phyloP scores from a whole-genome alignment of 805 yeast species.

The Torulaspora indica region DNA sequence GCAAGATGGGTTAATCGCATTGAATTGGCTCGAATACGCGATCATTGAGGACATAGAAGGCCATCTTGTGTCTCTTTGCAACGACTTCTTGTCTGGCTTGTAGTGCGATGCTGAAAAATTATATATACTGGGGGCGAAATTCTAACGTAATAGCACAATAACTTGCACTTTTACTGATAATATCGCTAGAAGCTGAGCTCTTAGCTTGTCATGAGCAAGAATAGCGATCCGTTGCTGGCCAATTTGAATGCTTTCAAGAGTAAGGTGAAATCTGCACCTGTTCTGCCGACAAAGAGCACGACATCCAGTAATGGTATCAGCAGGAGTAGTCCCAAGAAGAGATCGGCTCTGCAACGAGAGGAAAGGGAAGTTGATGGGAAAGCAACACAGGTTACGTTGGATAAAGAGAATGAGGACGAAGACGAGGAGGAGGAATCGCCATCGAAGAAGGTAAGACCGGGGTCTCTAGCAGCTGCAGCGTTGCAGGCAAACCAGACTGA shows the following conservation, averaged over 20 bases:
- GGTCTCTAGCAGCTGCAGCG: conserved; percentile 33
- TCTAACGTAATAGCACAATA: not conserved
- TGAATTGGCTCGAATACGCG: not conserved
- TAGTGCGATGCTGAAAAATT: conserved; percentile 7
- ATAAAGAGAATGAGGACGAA: conserved; percentile 22
- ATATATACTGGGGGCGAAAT: conserved; percentile 2
- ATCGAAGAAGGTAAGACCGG: conserved; percentile 32
- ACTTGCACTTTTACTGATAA: not conserved
- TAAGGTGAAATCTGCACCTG: conserved; percentile 55
- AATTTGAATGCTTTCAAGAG: conserved; percentile 63
- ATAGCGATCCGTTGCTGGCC: conserved; percentile 43
- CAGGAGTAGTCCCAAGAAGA: conserved; percentile 16
- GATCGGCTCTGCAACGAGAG: conserved; percentile 12
- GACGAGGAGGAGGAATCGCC: conserved; percentile 25
- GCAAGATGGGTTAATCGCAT: not conserved
- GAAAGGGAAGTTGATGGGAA: conserved; percentile 4
- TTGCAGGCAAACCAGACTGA: conserved; percentile 30
- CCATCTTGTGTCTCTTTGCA: not conserved
- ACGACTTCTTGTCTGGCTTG: not conserved
- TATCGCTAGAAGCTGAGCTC: not conserved
- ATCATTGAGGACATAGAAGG: not conserved
- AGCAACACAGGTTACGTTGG: conserved; percentile 5
- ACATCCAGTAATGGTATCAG: conserved; percentile 17
- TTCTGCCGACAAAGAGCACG: conserved; percentile 40
- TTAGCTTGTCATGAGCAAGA: conserved; percentile 16